Evolutionary conservation across 140 eudicot genomes (phyloP).

Genomic region (Senecio squalidus): DNA sequence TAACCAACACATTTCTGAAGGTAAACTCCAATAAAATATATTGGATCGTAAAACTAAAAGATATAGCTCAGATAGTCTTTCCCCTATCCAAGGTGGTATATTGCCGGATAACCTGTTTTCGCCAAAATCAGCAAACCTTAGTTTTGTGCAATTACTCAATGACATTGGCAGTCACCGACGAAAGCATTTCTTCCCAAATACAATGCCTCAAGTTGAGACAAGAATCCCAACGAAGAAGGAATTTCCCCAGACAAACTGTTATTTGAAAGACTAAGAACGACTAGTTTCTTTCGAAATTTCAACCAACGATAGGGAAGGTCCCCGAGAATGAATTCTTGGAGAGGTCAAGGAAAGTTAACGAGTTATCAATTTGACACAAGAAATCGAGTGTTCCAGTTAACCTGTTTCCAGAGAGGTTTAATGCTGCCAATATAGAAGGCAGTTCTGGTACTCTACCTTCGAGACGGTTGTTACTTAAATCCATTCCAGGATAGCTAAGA

Average conservation of each 20-base stretch:
- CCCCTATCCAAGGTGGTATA: slow-evolving; percentile 41
- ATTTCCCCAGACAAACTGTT: slow-evolving; percentile 9
- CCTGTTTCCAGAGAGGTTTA: slow-evolving; percentile 28
- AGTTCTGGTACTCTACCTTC: slow-evolving; percentile 21
- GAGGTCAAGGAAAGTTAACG: slow-evolving; percentile 19
- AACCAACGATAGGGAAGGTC: slow-evolving; percentile 27
- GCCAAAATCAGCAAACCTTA: slow-evolving; percentile 25
- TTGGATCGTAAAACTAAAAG: slow-evolving; percentile 32
- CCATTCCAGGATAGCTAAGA: not conserved
- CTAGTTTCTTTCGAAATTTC: not conserved
- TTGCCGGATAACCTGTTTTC: slow-evolving; percentile 18
- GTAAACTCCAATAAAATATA: slow-evolving; percentile 29
- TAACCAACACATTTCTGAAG: slow-evolving; percentile 30
- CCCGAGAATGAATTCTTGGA: slow-evolving; percentile 26
- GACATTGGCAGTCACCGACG: slow-evolving; percentile 31
- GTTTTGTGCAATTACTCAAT: slow-evolving; percentile 15
- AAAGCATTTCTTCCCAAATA: slow-evolving; percentile 20
- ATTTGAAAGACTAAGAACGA: slow-evolving; percentile 8
- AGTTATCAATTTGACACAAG: not conserved
- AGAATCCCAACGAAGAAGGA: slow-evolving; percentile 18
- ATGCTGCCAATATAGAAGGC: not conserved
- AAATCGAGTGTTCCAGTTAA: slow-evolving; percentile 24
- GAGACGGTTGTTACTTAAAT: slow-evolving; percentile 25
- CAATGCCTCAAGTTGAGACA: slow-evolving; percentile 17
- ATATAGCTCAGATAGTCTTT: not conserved